Evolutionary conservation across 2,329 filamentous ascomycete species (phyloP).

Genomic region (Periglandula ipomoeae): DNA sequence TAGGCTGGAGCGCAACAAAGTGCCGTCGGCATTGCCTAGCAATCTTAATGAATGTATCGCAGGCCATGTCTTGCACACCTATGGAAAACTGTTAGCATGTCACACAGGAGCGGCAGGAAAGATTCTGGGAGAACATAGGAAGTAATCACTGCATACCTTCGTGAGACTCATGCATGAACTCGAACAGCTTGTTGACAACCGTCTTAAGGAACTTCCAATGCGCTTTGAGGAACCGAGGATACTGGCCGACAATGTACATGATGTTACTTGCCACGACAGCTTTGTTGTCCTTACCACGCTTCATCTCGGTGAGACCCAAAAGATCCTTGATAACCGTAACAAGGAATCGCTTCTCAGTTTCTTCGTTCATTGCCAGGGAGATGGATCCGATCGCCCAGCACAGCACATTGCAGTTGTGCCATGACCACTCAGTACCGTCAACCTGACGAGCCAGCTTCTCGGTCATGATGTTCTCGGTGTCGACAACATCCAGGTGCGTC

Average conservation of each 20-base stretch:
- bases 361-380: slow-evolving; percentile 97
- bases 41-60: slow-evolving; percentile 99
- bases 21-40: slow-evolving; percentile 96
- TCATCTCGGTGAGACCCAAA: slow-evolving; percentile 95
- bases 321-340: slow-evolving; percentile 99
- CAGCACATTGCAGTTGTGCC: slow-evolving; percentile 98
- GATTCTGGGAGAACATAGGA: background rate
- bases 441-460: slow-evolving; percentile 95
- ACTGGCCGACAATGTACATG: slow-evolving; percentile 99
- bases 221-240: slow-evolving; percentile 94
- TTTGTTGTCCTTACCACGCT: slow-evolving; percentile 98
- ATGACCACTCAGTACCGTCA: slow-evolving; percentile 94
- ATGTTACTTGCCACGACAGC: slow-evolving; percentile 98
- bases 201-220: slow-evolving; percentile 99
- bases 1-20: slow-evolving; percentile 91
- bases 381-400: slow-evolving; percentile 99
- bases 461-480: slow-evolving; percentile 98
- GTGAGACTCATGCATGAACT: slow-evolving; percentile 99
- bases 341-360: slow-evolving; percentile 96
- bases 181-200: slow-evolving; percentile 97
- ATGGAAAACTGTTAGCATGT: slow-evolving; percentile 4
- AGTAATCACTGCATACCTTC: slow-evolving; percentile 54
- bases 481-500: slow-evolving; percentile 92
- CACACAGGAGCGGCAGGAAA: slow-evolving; percentile 15
- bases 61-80: slow-evolving; percentile 99